phyloP scores from a whole-genome alignment of 768 basidiomycete genomes.

The Lepiota brunneoincarnata region DNA sequence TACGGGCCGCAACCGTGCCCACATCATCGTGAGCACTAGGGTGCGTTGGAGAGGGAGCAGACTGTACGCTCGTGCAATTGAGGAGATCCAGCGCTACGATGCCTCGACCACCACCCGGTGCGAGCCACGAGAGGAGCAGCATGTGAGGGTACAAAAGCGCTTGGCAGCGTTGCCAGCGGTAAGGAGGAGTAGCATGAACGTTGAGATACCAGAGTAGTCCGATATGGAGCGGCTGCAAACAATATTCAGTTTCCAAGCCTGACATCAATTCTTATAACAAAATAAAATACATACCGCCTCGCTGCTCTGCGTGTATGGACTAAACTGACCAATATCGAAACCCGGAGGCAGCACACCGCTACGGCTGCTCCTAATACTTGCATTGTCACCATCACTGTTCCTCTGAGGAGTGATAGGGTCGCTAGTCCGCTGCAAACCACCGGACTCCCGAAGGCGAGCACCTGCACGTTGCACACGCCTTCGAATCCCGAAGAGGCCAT shows the following conservation, averaged over 20 bases:
- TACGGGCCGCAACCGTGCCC: slow-evolving; percentile 76
- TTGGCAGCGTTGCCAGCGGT: slow-evolving; percentile 79
- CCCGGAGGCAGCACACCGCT: slow-evolving; percentile 37
- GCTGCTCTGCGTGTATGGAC: slow-evolving; percentile 44
- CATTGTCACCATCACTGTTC: slow-evolving; percentile 20
- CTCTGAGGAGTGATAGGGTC: slow-evolving; percentile 24
- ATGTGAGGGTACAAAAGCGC: slow-evolving; percentile 82
- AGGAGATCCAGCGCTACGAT: slow-evolving; percentile 84
- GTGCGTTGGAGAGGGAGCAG: slow-evolving; percentile 78
- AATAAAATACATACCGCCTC: slow-evolving; percentile 39
- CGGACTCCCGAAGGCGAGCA: slow-evolving; percentile 30
- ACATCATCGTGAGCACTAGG: slow-evolving; percentile 82
- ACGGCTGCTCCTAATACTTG: slow-evolving; percentile 28
- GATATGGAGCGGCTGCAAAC: slow-evolving; percentile 76
- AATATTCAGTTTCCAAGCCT: slow-evolving; percentile 16
- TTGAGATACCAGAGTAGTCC: slow-evolving; percentile 92
- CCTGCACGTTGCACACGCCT: slow-evolving; percentile 39
- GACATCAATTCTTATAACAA: neutral
- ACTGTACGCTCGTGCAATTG: slow-evolving; percentile 84
- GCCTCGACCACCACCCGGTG: slow-evolving; percentile 77
- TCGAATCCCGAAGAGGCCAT: slow-evolving; percentile 53
- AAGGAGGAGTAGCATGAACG: slow-evolving; percentile 79
- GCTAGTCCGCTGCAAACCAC: slow-evolving; percentile 18
- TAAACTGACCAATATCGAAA: slow-evolving; percentile 44
- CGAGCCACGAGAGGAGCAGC: slow-evolving; percentile 84